Conservation (phyloP, 331 rosid species). For the Stylosanthes scabra region DNA sequence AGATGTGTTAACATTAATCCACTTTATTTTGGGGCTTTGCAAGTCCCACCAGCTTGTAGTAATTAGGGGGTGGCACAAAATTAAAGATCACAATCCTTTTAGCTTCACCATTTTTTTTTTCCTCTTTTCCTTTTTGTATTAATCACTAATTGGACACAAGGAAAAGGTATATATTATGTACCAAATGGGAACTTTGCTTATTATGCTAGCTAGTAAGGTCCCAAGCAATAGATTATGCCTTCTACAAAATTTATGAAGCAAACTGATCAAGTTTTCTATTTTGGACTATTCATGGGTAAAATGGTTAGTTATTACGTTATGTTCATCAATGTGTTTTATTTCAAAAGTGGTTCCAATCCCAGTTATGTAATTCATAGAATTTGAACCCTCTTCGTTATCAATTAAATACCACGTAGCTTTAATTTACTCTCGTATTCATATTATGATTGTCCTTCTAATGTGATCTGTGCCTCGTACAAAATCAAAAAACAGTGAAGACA, state of each 20-base stretch:
- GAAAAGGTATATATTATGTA: not conserved
- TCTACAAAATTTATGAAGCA: not conserved
- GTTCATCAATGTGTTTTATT: not conserved
- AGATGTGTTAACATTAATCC: slow-evolving; percentile 46
- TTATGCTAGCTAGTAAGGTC: not conserved
- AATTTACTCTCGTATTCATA: not conserved
- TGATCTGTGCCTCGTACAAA: not conserved
- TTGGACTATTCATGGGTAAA: not conserved
- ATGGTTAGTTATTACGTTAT: not conserved
- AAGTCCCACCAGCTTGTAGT: slow-evolving; percentile 43
- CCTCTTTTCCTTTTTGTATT: too few species aligned
- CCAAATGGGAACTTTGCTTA: not conserved
- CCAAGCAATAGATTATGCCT: not conserved
- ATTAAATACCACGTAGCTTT: slow-evolving; percentile 1
- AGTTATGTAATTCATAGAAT: not conserved
- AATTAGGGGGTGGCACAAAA: not conserved
- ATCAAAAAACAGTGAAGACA: too few species aligned
- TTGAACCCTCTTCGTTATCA: not conserved
- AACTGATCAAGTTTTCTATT: too few species aligned
- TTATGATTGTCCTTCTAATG: not conserved
- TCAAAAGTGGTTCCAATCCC: not conserved
- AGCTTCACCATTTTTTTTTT: too few species aligned
- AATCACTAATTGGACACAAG: too few species aligned
- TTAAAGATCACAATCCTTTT: too few species aligned
- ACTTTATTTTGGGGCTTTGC: not conserved